Evolutionary conservation across 257 asterid species (phyloP), one percentile per base, ranked within the genome.

Genomic region (Jasminum sambac): DNA sequence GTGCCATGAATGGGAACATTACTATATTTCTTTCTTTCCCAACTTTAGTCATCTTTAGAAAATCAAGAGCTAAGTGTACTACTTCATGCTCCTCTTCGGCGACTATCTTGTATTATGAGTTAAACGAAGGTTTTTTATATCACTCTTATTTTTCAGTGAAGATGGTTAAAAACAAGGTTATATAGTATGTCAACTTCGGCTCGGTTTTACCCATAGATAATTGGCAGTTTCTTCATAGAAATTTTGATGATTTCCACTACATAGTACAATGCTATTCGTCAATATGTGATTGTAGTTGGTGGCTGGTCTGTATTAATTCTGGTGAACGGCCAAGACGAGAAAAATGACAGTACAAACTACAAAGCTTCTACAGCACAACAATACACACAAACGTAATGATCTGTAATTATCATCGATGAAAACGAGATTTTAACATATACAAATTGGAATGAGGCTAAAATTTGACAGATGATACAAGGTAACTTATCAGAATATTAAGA

Each of bases 1-100:
- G 83, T 50, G 83, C 70, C 80, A 79, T 70, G 74, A 74, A 79
- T 4, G 83, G 83, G 73, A 74, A 79, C 68, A 79, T 63, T 38
- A 74, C 74, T 6, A 74, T 66, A 60, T 69, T 50, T 42, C 23
- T 52, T 52, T 52, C 14, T 17, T 8, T 21, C 61, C 6, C 8
- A 6, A 8, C 30, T 19, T 50, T 7, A 19, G 26, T 19, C 60
- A 52, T 52, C 60, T 52, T 52, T 19, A 1, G 60, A 19, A 50
- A 50, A 50, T 50, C 25, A 50, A 25, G 25, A 50, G 60, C 26
- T 19, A 50, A 7, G 60, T 50, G 25, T n/a, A 19, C 25, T 50
- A 11, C 60, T n/a, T 8, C 8, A 19, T 50, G 26, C 60, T n/a
- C 4, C 6, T 50, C 26, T 17, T 50, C 12, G 8, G 7, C 8